Evolutionary conservation across 805 yeast species (phyloP), one percentile per base, ranked within the genome.

Genomic region (Lachancea cidri): DNA sequence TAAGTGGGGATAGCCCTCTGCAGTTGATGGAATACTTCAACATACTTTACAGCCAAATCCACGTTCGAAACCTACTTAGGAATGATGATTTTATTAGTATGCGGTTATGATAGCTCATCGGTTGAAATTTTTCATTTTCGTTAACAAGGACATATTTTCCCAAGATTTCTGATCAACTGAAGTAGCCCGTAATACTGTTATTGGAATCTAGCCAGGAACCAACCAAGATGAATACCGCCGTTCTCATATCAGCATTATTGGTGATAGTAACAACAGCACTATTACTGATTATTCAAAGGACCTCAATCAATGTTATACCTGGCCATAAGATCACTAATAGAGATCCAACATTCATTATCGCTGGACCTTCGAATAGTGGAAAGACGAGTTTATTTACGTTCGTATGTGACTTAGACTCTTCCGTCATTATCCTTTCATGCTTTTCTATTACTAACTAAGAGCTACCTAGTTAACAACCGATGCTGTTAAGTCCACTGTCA

Each of bases 361-460:
- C 76, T 24, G 94, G 94, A 0, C 78, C 82, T 24, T 71, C 78
- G 13, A 70, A 71, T 29, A 64, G 78, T 29, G 93, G 93, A 4
- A 85, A 85, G 57, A 83, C 93, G 4, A 50, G 76, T 2, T 65
- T 83, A 24, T 82, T 64, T 52, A 60, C 64, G 17, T 35, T 52
- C 36, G 54, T 56, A 39, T 20, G 48, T 29, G 34, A 22, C 32
- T n/a, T 11, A 13, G 4, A 19, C 4, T 6, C 14, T 4, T 33
- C 19, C 16, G 16, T 11, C 14, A 13, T 16, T 4, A 35, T 11
- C 22, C 16, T 20, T 13, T 15, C 37, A 13, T 9, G 32, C 13
- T 16, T 14, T 18, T 18, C 15, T 18, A 22, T 13, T 19, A 20
- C 14, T 18, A n/a, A 13, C 11, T 20, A 18, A 25, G 16, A 17